phyloP scores from a whole-genome alignment of 2,329 filamentous ascomycete species.

The Paraphaeosphaeria sporulosa region DNA sequence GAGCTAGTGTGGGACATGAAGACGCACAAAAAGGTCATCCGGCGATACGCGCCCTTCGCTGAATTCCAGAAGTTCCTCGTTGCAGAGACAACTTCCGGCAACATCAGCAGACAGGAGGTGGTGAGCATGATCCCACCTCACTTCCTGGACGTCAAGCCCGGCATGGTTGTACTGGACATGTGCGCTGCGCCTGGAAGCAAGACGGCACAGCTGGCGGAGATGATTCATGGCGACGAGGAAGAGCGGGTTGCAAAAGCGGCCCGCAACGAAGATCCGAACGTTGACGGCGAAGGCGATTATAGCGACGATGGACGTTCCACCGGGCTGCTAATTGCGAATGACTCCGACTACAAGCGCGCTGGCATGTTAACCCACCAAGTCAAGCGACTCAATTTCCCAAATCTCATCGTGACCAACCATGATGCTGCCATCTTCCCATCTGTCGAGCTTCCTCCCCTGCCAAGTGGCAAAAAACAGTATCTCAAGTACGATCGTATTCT shows the following conservation, averaged over 20 bases:
- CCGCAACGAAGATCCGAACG: constrained; percentile 67
- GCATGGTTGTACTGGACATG: constrained; percentile 93
- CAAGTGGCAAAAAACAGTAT: constrained; percentile 69
- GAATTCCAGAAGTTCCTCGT: constrained; percentile 98
- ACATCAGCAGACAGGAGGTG: constrained; percentile 96
- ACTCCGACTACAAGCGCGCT: constrained; percentile 93
- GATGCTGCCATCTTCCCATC: constrained; percentile 96
- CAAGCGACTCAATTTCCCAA: constrained; percentile 95
- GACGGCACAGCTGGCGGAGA: constrained; percentile 91
- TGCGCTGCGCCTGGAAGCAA: constrained; percentile 98
- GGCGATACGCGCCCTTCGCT: constrained; percentile 91
- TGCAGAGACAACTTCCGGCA: constrained; percentile 94
- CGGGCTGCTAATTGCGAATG: constrained; percentile 92
- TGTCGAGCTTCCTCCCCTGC: constrained; percentile 80
- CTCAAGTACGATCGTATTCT: constrained; percentile 97
- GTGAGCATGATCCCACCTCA: constrained; percentile 99
- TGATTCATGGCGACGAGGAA: constrained; percentile 93
- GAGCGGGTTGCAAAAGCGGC: constrained; percentile 78
- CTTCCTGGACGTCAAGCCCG: constrained; percentile 87
- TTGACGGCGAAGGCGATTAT: constrained; percentile 61
- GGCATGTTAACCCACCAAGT: constrained; percentile 98
- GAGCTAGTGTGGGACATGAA: constrained; percentile 97
- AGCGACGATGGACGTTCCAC: constrained; percentile 85
- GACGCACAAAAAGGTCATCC: constrained; percentile 93
- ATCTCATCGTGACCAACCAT: constrained; percentile 96